These are phyloP conservation scores for Besnoitia besnoiti DNA, from an alignment of 169 alveolate species.

Conservation along the genomic window DNA sequence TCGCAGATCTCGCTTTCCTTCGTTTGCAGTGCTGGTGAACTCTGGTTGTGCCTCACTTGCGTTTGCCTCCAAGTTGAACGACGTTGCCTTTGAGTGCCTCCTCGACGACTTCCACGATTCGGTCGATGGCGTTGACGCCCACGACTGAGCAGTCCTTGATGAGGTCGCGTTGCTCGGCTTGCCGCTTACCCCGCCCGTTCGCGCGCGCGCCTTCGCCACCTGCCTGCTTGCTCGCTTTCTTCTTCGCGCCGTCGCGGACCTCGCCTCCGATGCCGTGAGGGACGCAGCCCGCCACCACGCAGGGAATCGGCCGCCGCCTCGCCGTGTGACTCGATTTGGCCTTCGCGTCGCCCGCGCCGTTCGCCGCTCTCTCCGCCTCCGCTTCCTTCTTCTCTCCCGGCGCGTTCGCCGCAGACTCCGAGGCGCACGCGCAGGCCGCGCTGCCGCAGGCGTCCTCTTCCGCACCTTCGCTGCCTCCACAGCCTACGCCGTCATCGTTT, in stretches of 20 bases:
- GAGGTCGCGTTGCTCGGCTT: constrained; percentile 46
- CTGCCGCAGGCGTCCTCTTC: neutral
- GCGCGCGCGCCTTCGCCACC: neutral
- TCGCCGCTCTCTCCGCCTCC: neutral
- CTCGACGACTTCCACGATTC: constrained; percentile 96
- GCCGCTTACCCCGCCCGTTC: neutral
- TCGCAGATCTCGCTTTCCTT: neutral
- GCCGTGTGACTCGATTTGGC: neutral
- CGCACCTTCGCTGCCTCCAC: neutral
- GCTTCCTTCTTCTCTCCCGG: neutral
- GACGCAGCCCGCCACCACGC: constrained; percentile 64
- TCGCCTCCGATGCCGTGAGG: constrained; percentile 12
- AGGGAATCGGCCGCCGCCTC: constrained; percentile 48
- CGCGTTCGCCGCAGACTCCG: neutral
- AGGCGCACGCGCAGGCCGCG: neutral
- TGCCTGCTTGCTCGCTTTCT: constrained; percentile 80
- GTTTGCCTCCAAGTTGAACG: constrained; percentile 81
- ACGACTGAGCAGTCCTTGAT: constrained; percentile 74
- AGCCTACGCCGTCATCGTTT: neutral
- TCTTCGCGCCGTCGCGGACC: constrained; percentile 39
- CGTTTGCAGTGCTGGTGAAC: too few relatives aligned
- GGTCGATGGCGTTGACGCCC: constrained; percentile 79
- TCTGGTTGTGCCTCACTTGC: neutral
- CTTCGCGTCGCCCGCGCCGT: neutral
- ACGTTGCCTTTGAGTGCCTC: constrained; percentile 93